phyloP scores from a whole-genome alignment of 805 yeast genomes.

The Hanseniaspora occidentalis region DNA sequence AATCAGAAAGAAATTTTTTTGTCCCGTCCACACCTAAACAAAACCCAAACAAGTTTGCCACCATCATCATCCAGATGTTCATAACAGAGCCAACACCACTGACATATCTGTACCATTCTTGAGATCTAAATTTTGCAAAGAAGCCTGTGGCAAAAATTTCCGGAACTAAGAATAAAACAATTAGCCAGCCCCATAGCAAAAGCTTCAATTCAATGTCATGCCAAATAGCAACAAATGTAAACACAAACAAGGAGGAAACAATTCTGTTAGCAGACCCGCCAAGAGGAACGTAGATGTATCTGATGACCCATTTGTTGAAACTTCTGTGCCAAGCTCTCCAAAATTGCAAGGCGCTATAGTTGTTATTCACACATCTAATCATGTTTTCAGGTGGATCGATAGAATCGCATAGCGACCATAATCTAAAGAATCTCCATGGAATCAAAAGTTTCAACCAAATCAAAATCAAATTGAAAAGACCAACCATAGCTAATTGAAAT shows the following conservation, averaged over 20 bases:
- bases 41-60: constrained; percentile 90
- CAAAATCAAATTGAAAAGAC: constrained; percentile 75
- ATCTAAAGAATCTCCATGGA: constrained; percentile 91
- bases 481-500: constrained; percentile 89
- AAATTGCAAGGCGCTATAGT: constrained; percentile 84
- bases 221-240: constrained; percentile 95
- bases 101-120: constrained; percentile 65
- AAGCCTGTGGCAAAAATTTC: constrained; percentile 53
- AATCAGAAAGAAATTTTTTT: constrained; percentile 44
- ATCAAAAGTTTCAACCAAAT: constrained; percentile 88
- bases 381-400: constrained; percentile 96
- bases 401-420: constrained; percentile 87
- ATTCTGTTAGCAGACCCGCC: constrained; percentile 73
- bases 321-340: constrained; percentile 99
- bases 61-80: constrained; percentile 97
- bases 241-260: constrained; percentile 69
- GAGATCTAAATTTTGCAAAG: constrained; percentile 27
- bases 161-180: constrained; percentile 78
- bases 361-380: constrained; percentile 92
- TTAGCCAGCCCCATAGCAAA: constrained; percentile 91
- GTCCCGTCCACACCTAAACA: constrained; percentile 89
- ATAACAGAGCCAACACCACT: constrained; percentile 82
- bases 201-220: constrained; percentile 87
- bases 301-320: constrained; percentile 76
- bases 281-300: constrained; percentile 82